Evolutionary conservation across 108 stramenopile species (phyloP), one percentile per base, ranked within the genome.

Genomic region (Ochromonas danica): DNA sequence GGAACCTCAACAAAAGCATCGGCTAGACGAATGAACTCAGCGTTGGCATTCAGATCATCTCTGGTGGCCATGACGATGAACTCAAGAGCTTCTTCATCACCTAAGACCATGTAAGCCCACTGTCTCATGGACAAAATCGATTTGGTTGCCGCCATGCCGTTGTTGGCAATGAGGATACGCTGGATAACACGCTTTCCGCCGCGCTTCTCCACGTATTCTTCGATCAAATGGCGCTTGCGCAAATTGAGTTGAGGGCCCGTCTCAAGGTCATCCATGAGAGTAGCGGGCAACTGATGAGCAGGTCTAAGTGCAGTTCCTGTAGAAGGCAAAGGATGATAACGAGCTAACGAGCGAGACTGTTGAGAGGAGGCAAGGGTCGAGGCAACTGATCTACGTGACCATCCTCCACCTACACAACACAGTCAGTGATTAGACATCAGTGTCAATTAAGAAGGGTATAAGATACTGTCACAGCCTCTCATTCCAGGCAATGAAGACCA

Each of bases 51-150:
- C 27, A 87, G 72, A 43, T 87, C 88, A 85, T 98, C 97, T 36
- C 95, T 93, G 36, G 95, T 96, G 57, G 97, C 97, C 97, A 98
- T 98, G 83, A 93, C 97, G 10, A 98, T 94, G 80, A 98, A 98
- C 80, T 95, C 88, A 51, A 98, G 91, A 62, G 94, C 95, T 41
- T 82, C 83, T 80, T 98, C 97, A 79, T 98, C 95, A 10, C 97
- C 95, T 10, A 67, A 25, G 10, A 67, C 93, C 90, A 95, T 94
- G 93, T 96, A 98, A 51, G 94, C 93, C 97, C 97, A 98, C 78
- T 95, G 93, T 38, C 97, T 91, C 95, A 98, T 96, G 81, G 95
- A 96, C 40, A 96, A 86, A 85, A 98, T 96, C 60, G 93, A 86
- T 86, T 98, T 98, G 78, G 96, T 96, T 2, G 94, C 95, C 39